Conservation (phyloP, 805 yeast species). For the Kazachstania africana region DNA sequence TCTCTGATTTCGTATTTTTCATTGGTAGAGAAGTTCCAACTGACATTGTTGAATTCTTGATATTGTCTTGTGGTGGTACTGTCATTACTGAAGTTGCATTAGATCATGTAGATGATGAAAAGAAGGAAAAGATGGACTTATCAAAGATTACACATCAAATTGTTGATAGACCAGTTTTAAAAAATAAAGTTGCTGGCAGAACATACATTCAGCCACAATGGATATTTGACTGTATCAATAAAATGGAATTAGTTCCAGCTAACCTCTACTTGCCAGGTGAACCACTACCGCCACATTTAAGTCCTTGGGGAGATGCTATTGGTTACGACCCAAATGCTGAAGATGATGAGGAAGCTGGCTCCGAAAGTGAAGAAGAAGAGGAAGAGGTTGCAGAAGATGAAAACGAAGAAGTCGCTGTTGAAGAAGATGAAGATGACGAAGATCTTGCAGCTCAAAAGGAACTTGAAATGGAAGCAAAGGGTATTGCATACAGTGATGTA, state of each 20-base stretch:
- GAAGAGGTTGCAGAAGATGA: conserved; percentile 41
- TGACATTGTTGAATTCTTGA: conserved; percentile 79
- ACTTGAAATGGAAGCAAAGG: conserved; percentile 81
- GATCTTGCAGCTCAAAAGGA: conserved; percentile 63
- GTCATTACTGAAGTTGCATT: conserved; percentile 77
- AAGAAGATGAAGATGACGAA: conserved; percentile 43
- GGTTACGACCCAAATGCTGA: conserved; percentile 73
- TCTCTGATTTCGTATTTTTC: conserved; percentile 66
- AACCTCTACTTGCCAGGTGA: conserved; percentile 88
- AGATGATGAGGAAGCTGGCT: conserved; percentile 30
- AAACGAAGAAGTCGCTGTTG: conserved; percentile 36
- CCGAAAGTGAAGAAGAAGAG: conserved; percentile 38
- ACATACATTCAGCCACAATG: conserved; percentile 96
- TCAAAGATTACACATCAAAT: conserved; percentile 82
- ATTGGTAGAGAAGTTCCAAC: conserved; percentile 93
- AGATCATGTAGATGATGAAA: conserved; percentile 55
- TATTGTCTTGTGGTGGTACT: conserved; percentile 77
- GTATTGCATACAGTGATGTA: conserved; percentile 62
- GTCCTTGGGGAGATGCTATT: conserved; percentile 98
- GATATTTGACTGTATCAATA: conserved; percentile 87
- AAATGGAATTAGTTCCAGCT: conserved; percentile 61
- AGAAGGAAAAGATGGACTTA: conserved; percentile 40
- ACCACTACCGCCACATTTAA: conserved; percentile 87
- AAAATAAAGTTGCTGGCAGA: conserved; percentile 75
- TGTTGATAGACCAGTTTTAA: conserved; percentile 79